Evolutionary conservation across 371 early-diverging fungal genomes (phyloP), one percentile per base, ranked within the genome.

Genomic region (Ecytonucleospora hepatopenaei): DNA sequence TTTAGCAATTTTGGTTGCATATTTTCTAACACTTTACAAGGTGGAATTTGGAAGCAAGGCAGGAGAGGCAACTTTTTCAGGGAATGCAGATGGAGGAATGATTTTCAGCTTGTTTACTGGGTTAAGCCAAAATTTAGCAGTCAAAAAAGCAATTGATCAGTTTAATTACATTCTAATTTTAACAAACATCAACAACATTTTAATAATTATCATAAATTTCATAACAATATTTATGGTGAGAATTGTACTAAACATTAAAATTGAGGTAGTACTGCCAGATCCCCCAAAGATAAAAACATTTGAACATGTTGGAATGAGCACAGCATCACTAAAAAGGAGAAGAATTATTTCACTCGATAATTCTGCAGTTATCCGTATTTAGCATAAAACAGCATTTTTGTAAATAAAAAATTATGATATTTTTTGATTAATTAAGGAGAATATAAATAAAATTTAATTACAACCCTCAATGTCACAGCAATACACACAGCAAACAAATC

Each of bases 11-110:
- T n/a, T 51, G 5, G 21, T 28, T 5, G 3, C 48, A 8, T 63
- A 63, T 26, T 15, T 63, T 5, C 31, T 21, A 5, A 19, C 26
- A 19, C 2, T 63, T 48, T 63, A 63, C 28, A 61, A 27, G 19
- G 23, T 26, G 3, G 27, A 54, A 28, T 61, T 61, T 24, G 19
- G 26, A 16, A 8, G 17, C 16, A 61, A 16, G 33, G 54, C 28
- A 5, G 62, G 62, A n/a, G 34, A 17, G 4, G 58, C 27, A 47
- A 26, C 23, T 17, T 5, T 8, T 15, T 8, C 15, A 26, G 26
- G 8, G 8, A 51, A 4, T 8, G 23, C 4, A 5, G 26, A 4
- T 21, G 53, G 53, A 4, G 53, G 53, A 51, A 8, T 21, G 26
- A 24, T 51, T 15, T 8, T 51, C 4, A 19, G 53, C 8, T 8